These are phyloP conservation scores for Metschnikowia gruessii DNA, from an alignment of 805 yeast genomes.

Conservation along the genomic window DNA sequence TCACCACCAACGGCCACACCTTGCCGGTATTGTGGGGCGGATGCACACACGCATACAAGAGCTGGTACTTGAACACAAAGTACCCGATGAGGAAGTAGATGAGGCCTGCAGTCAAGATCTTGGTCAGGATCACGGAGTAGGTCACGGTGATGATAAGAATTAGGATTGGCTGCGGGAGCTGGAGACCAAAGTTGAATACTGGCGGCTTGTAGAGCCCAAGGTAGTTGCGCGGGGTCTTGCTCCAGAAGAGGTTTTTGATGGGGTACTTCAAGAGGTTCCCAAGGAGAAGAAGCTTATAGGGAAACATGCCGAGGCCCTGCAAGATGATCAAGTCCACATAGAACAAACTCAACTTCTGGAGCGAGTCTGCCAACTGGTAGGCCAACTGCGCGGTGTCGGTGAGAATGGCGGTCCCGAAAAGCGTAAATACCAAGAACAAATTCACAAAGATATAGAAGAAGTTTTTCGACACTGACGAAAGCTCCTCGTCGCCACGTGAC, in stretches of 20 bases:
- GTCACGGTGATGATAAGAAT: slow-evolving; percentile 80
- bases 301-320: slow-evolving; percentile 87
- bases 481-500: slow-evolving; percentile 89
- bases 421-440: slow-evolving; percentile 87
- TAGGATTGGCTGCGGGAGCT: slow-evolving; percentile 86
- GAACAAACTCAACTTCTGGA: slow-evolving; percentile 75
- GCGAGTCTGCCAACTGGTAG: slow-evolving; percentile 75
- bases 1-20: slow-evolving; percentile 88
- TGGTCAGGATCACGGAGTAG: slow-evolving; percentile 86
- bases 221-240: slow-evolving; percentile 82
- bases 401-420: slow-evolving; percentile 87
- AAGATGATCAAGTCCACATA: slow-evolving; percentile 82
- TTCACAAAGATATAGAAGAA: slow-evolving; percentile 93
- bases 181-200: slow-evolving; percentile 86
- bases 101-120: slow-evolving; percentile 79
- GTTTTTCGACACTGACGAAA: slow-evolving; percentile 86
- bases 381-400: slow-evolving; percentile 92
- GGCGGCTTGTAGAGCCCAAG: slow-evolving; percentile 80
- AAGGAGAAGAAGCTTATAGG: slow-evolving; percentile 76
- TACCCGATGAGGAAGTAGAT: slow-evolving; percentile 82
- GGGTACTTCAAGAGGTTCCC: slow-evolving; percentile 79
- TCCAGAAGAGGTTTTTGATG: slow-evolving; percentile 47
- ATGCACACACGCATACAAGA: slow-evolving; percentile 86
- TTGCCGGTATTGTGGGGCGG: slow-evolving; percentile 96
- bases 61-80: slow-evolving; percentile 86